phyloP scores from a whole-genome alignment of 2,329 filamentous ascomycete species.

The Rutstroemia sp. region DNA sequence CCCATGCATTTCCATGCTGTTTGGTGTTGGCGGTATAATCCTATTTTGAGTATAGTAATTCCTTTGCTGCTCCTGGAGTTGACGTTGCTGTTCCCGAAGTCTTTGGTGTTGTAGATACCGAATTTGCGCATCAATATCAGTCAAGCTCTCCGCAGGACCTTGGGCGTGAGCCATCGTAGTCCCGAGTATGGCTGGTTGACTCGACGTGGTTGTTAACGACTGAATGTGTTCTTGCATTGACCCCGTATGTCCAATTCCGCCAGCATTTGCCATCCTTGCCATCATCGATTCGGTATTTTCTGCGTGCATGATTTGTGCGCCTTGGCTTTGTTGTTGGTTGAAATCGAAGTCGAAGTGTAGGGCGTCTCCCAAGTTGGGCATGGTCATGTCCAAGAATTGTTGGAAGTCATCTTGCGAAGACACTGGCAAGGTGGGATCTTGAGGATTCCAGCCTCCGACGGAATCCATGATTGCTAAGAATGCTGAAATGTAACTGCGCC shows the following conservation, averaged over 20 bases:
- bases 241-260: slow-evolving; percentile 26
- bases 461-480: slow-evolving; percentile 26
- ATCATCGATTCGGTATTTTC: slow-evolving; percentile 36
- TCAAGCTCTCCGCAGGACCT: slow-evolving; percentile 44
- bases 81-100: slow-evolving; percentile 44
- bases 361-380: slow-evolving; percentile 44
- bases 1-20: slow-evolving; percentile 69
- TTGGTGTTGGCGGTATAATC: slow-evolving; percentile 71
- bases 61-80: slow-evolving; percentile 40
- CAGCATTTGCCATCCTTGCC: slow-evolving; percentile 35
- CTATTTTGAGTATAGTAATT: slow-evolving; percentile 49
- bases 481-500: background rate
- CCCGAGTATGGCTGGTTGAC: slow-evolving; percentile 38
- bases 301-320: slow-evolving; percentile 24
- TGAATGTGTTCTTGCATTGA: slow-evolving; percentile 40
- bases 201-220: slow-evolving; percentile 38
- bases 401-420: slow-evolving; percentile 54
- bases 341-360: slow-evolving; percentile 57
- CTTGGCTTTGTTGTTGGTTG: slow-evolving; percentile 28
- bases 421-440: slow-evolving; percentile 47
- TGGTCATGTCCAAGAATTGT: slow-evolving; percentile 55
- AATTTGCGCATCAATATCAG: slow-evolving; percentile 57
- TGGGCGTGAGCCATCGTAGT: slow-evolving; percentile 34
- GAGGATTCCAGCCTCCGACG: slow-evolving; percentile 41
- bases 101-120: slow-evolving; percentile 58